Percentiles rank a stretch among this genome's conserved stretches.
Evolutionary conservation across 75 land plant genomes (phyloP).

Genomic region (Ceratopteris richardii): DNA sequence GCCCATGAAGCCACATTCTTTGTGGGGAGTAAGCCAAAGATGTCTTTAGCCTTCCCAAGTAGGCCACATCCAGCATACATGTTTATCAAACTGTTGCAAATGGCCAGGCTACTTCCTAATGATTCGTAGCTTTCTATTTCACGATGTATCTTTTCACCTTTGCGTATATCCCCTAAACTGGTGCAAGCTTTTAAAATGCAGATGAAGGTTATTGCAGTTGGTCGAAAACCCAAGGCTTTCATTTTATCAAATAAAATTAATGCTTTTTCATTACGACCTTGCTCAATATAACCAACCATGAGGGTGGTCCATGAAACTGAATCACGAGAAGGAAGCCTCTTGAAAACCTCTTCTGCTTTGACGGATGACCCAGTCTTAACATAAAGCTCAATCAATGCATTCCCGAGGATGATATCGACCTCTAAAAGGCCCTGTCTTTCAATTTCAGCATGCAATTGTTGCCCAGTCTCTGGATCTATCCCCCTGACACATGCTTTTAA

Average conservation of each 20-base stretch:
- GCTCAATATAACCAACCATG: conserved; percentile 19
- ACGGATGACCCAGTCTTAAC: conserved; percentile 11
- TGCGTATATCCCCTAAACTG: not conserved
- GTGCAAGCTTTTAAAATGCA: conserved; percentile 11
- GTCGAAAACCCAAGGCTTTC: not conserved
- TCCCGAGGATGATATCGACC: conserved; percentile 9
- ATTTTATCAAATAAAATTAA: conserved; percentile 10
- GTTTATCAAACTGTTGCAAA: conserved; percentile 7
- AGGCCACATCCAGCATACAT: conserved; percentile 14
- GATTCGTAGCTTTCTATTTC: not conserved
- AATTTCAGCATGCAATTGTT: conserved; percentile 20
- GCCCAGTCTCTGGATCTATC: conserved; percentile 13
- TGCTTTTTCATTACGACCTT: conserved; percentile 21
- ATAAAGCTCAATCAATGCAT: conserved; percentile 23
- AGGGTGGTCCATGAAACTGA: conserved; percentile 31
- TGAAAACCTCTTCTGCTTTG: conserved; percentile 12
- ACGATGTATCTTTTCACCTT: conserved; percentile 3
- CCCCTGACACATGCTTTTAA: conserved; percentile 13
- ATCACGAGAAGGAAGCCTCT: conserved; percentile 4
- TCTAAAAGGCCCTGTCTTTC: conserved; percentile 9
- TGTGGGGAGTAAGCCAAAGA: conserved; percentile 33
- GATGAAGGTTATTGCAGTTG: conserved; percentile 8
- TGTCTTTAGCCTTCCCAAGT: conserved; percentile 9
- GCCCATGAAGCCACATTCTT: conserved; percentile 16
- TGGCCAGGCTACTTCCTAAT: not conserved